Conservation (phyloP, 225 moss, liverwort and hornwort genomes). For the Asterella californica region DNA sequence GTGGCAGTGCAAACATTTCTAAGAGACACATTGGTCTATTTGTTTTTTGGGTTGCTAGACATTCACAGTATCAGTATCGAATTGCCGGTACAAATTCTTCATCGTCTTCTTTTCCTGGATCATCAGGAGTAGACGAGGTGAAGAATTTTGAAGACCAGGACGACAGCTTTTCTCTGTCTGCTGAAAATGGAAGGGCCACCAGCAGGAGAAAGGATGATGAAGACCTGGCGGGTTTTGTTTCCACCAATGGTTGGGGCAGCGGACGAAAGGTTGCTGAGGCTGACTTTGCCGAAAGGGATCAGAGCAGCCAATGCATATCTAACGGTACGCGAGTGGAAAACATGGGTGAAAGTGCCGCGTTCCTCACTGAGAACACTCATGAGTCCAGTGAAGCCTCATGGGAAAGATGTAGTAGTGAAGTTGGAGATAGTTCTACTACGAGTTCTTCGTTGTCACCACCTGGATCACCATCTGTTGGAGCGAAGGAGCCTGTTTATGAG, state of each 20-base stretch:
- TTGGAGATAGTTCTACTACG: conserved; percentile 22
- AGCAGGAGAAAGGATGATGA: neutral
- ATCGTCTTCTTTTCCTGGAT: conserved; percentile 34
- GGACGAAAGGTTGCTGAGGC: conserved; percentile 19
- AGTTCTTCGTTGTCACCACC: conserved; percentile 16
- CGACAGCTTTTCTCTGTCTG: neutral
- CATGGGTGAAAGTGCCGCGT: conserved; percentile 3
- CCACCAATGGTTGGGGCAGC: conserved; percentile 30
- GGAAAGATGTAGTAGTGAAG: conserved; percentile 27
- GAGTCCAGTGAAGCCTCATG: conserved; percentile 14
- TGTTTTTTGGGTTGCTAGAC: conserved; percentile 30
- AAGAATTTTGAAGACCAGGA: neutral
- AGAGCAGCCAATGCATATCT: neutral
- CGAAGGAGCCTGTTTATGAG: conserved; percentile 49
- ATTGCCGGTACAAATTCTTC: conserved; percentile 31
- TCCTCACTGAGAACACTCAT: neutral
- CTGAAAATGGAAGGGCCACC: neutral
- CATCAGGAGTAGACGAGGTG: conserved; percentile 32
- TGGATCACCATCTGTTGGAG: conserved; percentile 30
- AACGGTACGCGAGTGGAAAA: neutral
- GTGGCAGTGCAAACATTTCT: conserved; percentile 13
- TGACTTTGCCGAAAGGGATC: conserved; percentile 21
- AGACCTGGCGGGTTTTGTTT: neutral
- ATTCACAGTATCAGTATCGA: conserved; percentile 21
- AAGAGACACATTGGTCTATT: conserved; percentile 13